phyloP scores from a whole-genome alignment of 2,329 filamentous ascomycete species.

The Beauveria pseudobassiana region DNA sequence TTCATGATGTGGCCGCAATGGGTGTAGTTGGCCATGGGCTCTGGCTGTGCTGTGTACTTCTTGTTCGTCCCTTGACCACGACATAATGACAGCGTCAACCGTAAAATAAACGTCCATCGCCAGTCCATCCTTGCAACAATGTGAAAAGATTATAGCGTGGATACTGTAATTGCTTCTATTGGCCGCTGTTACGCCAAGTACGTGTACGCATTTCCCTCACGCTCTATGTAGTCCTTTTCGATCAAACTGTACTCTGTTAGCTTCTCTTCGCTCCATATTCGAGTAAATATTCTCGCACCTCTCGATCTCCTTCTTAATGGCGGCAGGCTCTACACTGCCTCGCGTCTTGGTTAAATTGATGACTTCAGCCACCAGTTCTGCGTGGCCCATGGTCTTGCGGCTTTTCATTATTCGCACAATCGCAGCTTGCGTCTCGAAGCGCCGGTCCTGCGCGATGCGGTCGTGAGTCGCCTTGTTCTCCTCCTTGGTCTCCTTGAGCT shows the following conservation, averaged over 20 bases:
- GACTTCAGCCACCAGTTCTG: slow-evolving; percentile 83
- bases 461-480: slow-evolving; percentile 94
- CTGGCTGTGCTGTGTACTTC: too few species aligned
- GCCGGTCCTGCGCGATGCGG: slow-evolving; percentile 77
- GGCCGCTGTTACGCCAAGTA: slow-evolving; percentile 55
- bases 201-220: slow-evolving; percentile 62
- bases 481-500: slow-evolving; percentile 89
- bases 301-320: slow-evolving; percentile 97
- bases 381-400: slow-evolving; percentile 76
- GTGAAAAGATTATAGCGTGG: neutral
- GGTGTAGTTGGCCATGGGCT: too few species aligned
- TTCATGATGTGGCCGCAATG: too few species aligned
- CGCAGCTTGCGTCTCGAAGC: slow-evolving; percentile 94
- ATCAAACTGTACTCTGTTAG: slow-evolving; percentile 54
- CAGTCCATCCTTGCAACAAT: too few species aligned
- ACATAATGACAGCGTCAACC: too few species aligned
- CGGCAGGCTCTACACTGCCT: slow-evolving; percentile 74
- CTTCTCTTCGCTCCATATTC: slow-evolving; percentile 9
- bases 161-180: neutral
- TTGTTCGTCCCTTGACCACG: too few species aligned
- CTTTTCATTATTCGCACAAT: slow-evolving; percentile 98
- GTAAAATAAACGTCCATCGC: too few species aligned
- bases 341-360: slow-evolving; percentile 83
- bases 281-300: slow-evolving; percentile 46
- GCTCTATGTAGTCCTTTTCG: slow-evolving; percentile 88